Percentiles rank a stretch among this genome's conserved stretches.
These are phyloP conservation scores for Suzukiozyma palmioleophila DNA, from an alignment of 1,139 yeast species.

Conservation along the genomic window DNA sequence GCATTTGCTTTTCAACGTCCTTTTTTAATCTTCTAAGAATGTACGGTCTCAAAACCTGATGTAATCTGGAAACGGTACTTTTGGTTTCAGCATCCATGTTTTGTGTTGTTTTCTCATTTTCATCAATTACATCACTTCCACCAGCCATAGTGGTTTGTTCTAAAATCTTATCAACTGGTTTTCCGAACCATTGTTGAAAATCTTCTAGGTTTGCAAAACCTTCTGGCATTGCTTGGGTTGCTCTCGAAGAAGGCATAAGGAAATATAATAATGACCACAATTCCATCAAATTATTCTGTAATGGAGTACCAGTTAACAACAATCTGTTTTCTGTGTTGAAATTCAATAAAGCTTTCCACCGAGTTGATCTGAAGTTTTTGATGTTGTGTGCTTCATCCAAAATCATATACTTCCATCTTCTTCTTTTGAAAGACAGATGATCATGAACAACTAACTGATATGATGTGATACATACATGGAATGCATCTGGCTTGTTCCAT, in stretches of 20 bases:
- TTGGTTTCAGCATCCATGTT: slow-evolving; percentile 63
- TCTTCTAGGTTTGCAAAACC: slow-evolving; percentile 96
- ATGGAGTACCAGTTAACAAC: slow-evolving; percentile 90
- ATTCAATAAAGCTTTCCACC: slow-evolving; percentile 95
- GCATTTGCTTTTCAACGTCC: slow-evolving; percentile 99
- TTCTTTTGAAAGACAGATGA: slow-evolving; percentile 87
- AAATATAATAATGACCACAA: slow-evolving; percentile 92
- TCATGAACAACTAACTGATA: slow-evolving; percentile 96
- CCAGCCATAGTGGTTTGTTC: slow-evolving; percentile 60
- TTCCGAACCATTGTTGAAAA: slow-evolving; percentile 97
- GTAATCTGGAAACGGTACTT: slow-evolving; percentile 81
- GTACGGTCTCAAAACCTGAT: slow-evolving; percentile 91
- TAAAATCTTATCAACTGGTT: slow-evolving; percentile 88
- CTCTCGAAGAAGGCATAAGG: slow-evolving; percentile 86
- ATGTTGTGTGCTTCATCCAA: slow-evolving; percentile 98
- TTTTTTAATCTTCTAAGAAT: slow-evolving; percentile 85
- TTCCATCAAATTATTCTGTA: slow-evolving; percentile 88
- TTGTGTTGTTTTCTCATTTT: slow-evolving; percentile 33
- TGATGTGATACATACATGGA: slow-evolving; percentile 95
- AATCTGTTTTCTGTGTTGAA: slow-evolving; percentile 89
- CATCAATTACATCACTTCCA: slow-evolving; percentile 43
- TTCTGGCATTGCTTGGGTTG: slow-evolving; percentile 74
- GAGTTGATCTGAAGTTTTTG: slow-evolving; percentile 89
- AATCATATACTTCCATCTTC: slow-evolving; percentile 94
- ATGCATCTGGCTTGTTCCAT: slow-evolving; percentile 94